phyloP scores from a whole-genome alignment of 805 yeast species.

The Pichia deserticola region DNA sequence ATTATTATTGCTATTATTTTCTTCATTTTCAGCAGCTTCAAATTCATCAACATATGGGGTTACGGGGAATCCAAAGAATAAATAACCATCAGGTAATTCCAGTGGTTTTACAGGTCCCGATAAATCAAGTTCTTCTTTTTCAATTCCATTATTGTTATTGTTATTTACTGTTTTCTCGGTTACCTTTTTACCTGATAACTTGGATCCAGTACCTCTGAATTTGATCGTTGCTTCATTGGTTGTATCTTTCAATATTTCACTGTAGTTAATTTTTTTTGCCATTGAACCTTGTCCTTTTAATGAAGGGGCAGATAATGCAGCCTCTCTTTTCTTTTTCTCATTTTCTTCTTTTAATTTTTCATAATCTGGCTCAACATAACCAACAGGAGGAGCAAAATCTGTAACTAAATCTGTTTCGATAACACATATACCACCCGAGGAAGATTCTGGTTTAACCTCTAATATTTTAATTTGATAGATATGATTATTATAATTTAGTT shows the following conservation, averaged over 20 bases:
- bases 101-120: slow-evolving; percentile 67
- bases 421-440: slow-evolving; percentile 71
- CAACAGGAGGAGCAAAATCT: slow-evolving; percentile 98
- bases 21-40: slow-evolving; percentile 26
- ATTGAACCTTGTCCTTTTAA: slow-evolving; percentile 49
- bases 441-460: slow-evolving; percentile 75
- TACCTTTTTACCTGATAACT: slow-evolving; percentile 54
- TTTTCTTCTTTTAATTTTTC: slow-evolving; percentile 35
- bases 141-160: slow-evolving; percentile 10
- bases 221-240: slow-evolving; percentile 20
- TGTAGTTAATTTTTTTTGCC: slow-evolving; percentile 68
- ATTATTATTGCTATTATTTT: not conserved
- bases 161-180: slow-evolving; percentile 9
- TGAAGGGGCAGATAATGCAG: slow-evolving; percentile 30
- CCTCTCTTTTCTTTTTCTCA: slow-evolving; percentile 28
- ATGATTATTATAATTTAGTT: slow-evolving; percentile 74
- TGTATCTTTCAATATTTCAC: slow-evolving; percentile 44
- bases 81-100: slow-evolving; percentile 70
- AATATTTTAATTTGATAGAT: slow-evolving; percentile 73
- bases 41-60: slow-evolving; percentile 38
- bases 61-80: slow-evolving; percentile 90
- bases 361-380: slow-evolving; percentile 88
- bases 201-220: slow-evolving; percentile 61
- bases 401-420: slow-evolving; percentile 95
- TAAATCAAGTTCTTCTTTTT: slow-evolving; percentile 31